phyloP scores from a whole-genome alignment of 192 early-diverging fungal species.

The Backusella macrospora region DNA sequence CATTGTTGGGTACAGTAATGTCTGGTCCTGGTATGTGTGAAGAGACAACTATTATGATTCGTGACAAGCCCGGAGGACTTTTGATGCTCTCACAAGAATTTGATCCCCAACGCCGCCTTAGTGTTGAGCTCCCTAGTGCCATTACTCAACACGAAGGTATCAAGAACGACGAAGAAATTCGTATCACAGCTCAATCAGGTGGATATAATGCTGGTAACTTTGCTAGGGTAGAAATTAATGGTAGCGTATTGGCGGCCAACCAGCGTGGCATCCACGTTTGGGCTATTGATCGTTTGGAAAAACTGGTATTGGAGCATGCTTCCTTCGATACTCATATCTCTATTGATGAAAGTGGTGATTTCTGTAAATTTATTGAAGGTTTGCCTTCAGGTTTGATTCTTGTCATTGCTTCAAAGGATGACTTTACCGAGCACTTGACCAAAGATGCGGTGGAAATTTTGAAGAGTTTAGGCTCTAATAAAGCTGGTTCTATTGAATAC shows the following conservation, averaged over 20 bases:
- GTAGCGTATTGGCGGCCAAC: conserved; percentile 49
- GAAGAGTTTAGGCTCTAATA: conserved; percentile 63
- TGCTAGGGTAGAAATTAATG: conserved; percentile 63
- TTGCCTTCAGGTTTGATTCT: conserved; percentile 70
- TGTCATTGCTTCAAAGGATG: conserved; percentile 66
- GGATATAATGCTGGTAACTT: conserved; percentile 80
- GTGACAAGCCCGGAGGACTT: conserved; percentile 45
- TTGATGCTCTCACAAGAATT: conserved; percentile 35
- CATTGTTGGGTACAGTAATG: conserved; percentile 71
- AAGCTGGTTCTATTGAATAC: conserved; percentile 60
- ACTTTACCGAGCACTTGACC: conserved; percentile 70
- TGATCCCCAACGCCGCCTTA: conserved; percentile 16
- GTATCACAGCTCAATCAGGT: conserved; percentile 67
- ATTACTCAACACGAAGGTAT: background rate
- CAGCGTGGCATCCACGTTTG: conserved; percentile 80
- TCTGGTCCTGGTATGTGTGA: conserved; percentile 58
- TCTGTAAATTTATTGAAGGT: conserved; percentile 67
- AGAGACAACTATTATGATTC: conserved; percentile 45
- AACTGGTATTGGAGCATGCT: conserved; percentile 65
- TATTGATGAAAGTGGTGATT: conserved; percentile 60
- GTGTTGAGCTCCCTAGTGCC: background rate
- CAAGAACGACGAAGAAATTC: background rate
- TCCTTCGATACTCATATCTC: conserved; percentile 79
- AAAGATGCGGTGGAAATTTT: conserved; percentile 57
- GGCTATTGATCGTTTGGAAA: conserved; percentile 72